phyloP scores from a whole-genome alignment of 2,329 filamentous ascomycete genomes.

The Gaeumannomyces tritici region DNA sequence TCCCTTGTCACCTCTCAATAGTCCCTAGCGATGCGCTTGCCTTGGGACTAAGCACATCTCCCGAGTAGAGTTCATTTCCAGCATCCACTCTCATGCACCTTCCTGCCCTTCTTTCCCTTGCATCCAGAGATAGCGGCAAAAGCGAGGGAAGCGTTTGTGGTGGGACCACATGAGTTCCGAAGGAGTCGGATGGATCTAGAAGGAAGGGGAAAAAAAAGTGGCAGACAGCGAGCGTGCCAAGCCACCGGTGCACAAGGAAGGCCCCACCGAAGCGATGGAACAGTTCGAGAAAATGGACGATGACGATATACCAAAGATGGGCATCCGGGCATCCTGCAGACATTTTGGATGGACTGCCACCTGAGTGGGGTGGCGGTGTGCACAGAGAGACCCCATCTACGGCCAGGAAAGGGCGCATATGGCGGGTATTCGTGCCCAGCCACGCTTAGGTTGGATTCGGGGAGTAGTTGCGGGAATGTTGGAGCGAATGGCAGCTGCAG shows the following conservation, averaged over 20 bases:
- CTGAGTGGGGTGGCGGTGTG: neutral
- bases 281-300: neutral
- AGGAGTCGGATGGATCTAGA: neutral
- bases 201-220: neutral
- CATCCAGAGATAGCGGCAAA: too few relatives aligned
- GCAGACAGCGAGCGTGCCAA: neutral
- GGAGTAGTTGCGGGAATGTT: neutral
- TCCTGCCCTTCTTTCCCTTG: neutral
- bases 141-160: too few relatives aligned
- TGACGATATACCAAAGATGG: neutral
- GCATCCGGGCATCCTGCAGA: neutral
- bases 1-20: slow-evolving; percentile 9
- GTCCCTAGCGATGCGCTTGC: slow-evolving; percentile 1
- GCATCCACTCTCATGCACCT: neutral
- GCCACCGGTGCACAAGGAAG: neutral
- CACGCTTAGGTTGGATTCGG: neutral
- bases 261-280: neutral
- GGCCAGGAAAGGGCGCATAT: neutral
- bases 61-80: neutral
- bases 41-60: neutral
- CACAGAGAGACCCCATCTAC: neutral
- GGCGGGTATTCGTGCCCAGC: neutral
- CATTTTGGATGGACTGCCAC: neutral
- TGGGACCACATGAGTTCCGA: too few relatives aligned
- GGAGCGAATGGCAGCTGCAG: neutral